Percentiles rank a stretch among this genome's conserved stretches.
Conservation (phyloP, 1,139 yeast genomes). For the Taphrina communis region DNA sequence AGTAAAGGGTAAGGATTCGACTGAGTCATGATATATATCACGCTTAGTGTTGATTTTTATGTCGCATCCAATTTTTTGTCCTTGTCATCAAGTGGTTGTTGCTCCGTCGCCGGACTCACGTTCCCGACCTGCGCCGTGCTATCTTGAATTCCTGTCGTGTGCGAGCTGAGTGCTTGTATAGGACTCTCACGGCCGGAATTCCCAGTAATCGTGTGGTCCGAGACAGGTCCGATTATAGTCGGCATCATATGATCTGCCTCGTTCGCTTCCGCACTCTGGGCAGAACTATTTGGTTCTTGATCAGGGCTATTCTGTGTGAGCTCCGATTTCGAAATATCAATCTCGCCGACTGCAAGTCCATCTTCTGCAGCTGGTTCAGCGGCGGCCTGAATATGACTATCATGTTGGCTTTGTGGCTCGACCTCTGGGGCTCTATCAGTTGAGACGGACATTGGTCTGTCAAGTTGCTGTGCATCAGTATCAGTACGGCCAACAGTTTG, state of each 20-base stretch:
- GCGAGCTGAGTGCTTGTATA: not conserved
- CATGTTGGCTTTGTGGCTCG: not conserved
- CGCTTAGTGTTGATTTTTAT: too few relatives aligned
- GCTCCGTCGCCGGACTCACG: not conserved
- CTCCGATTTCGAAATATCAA: not conserved
- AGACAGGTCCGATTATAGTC: too few relatives aligned
- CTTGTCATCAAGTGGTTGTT: not conserved
- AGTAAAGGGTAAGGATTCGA: not conserved
- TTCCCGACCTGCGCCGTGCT: too few relatives aligned
- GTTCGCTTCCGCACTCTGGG: not conserved
- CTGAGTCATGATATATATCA: not conserved
- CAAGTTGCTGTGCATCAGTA: too few relatives aligned
- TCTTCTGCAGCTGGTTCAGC: slow-evolving; percentile 15
- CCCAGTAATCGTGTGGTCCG: too few relatives aligned
- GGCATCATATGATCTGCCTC: not conserved
- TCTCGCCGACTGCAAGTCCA: not conserved
- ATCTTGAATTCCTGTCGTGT: not conserved
- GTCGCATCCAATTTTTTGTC: not conserved
- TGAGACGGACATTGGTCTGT: too few relatives aligned
- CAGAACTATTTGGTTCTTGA: not conserved
- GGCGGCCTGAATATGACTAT: not conserved
- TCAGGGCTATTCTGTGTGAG: not conserved
- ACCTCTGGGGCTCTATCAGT: too few relatives aligned
- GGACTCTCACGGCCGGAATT: too few relatives aligned
- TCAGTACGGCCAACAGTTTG: too few relatives aligned